These are phyloP conservation scores for Leishmania tropica DNA, from an alignment of 208 protist species.

Conservation along the genomic window DNA sequence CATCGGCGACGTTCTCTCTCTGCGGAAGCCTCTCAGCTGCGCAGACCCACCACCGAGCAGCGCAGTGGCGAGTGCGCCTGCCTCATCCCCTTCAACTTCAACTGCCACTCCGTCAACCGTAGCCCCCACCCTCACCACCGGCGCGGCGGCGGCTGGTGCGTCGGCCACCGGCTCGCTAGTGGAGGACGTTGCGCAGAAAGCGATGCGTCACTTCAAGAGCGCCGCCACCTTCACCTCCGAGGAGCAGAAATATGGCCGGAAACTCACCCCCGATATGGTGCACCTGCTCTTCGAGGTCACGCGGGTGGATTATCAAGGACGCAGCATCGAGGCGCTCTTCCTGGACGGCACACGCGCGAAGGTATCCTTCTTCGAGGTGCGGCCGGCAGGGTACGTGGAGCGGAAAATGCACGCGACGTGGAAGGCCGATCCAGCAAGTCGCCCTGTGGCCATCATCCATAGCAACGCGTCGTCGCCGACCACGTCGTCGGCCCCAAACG, in stretches of 20 bases:
- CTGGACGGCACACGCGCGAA: constrained; percentile 65
- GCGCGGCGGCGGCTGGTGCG: background rate
- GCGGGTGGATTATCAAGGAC: constrained; percentile 49
- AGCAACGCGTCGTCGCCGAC: constrained; percentile 24
- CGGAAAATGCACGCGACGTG: constrained; percentile 54
- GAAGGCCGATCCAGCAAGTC: constrained; percentile 70
- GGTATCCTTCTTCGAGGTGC: constrained; percentile 54
- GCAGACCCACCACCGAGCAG: background rate
- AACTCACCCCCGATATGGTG: constrained; percentile 52
- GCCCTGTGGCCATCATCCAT: constrained; percentile 45
- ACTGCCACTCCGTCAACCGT: background rate
- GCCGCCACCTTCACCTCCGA: constrained; percentile 46
- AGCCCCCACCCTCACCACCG: background rate
- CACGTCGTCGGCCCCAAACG: background rate
- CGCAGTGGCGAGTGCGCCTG: background rate
- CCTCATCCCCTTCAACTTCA: background rate
- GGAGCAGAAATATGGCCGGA: constrained; percentile 60
- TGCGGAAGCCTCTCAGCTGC: constrained; percentile 13
- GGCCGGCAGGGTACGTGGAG: constrained; percentile 80
- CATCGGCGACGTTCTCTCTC: constrained; percentile 41
- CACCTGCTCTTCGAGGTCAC: constrained; percentile 62
- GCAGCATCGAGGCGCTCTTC: constrained; percentile 66
- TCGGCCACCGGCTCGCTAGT: background rate
- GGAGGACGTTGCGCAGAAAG: background rate
- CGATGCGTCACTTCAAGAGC: constrained; percentile 46